Conservation (phyloP, 441 rosid genomes). For the Capsella rubella region DNA sequence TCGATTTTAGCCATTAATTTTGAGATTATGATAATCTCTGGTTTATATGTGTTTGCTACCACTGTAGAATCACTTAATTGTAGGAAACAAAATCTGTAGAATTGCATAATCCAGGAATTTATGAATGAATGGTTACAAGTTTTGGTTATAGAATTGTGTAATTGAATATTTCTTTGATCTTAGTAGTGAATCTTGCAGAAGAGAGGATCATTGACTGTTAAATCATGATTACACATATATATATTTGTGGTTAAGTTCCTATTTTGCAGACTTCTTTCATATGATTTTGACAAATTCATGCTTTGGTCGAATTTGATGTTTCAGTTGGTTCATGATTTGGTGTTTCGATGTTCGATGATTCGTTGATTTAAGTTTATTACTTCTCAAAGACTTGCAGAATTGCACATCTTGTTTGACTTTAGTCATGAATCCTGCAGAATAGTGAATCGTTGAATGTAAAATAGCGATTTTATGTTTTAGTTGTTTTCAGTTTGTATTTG, state of each 20-base stretch:
- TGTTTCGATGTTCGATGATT: background rate
- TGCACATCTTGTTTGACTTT: no score
- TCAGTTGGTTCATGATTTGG: background rate
- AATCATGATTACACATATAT: background rate
- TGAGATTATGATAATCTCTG: background rate
- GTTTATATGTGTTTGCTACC: background rate
- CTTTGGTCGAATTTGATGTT: background rate
- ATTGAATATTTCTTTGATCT: background rate
- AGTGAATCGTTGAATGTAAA: no score
- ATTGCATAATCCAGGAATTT: no score
- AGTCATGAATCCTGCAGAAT: no score
- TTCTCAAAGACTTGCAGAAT: constrained; percentile 47
- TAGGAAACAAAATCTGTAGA: background rate
- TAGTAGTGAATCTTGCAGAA: background rate
- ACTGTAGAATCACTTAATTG: background rate
- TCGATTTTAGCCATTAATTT: background rate
- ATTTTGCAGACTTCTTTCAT: background rate
- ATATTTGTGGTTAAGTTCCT: no score
- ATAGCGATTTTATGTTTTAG: background rate
- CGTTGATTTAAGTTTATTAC: background rate
- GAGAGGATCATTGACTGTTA: background rate
- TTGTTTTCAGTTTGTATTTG: background rate
- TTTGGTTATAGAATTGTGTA: background rate
- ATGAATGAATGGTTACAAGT: no score
- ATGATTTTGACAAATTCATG: background rate